These are phyloP conservation scores for Hymenoscyphus infarciens DNA, from an alignment of 2,329 filamentous ascomycete genomes.

Conservation along the genomic window DNA sequence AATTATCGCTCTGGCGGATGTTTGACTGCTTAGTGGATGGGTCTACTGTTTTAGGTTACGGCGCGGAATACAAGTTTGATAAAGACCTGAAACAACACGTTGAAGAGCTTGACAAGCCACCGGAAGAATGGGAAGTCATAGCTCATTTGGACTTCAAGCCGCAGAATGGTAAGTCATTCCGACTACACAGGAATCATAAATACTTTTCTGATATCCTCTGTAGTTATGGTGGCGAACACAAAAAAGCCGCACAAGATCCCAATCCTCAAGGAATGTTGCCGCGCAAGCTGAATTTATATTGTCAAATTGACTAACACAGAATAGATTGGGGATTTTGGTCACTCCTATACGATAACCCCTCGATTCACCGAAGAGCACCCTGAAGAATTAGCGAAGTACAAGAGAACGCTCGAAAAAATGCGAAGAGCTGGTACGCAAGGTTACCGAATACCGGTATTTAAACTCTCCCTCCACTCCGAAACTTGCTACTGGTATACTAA, in stretches of 20 bases:
- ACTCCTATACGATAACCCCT: neutral
- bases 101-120: neutral
- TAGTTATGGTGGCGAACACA: neutral
- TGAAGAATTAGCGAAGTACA: neutral
- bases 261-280: neutral
- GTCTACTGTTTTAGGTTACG: neutral
- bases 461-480: neutral
- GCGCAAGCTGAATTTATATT: neutral
- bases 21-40: slow-evolving; percentile 12
- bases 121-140: neutral
- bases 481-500: slow-evolving; percentile 9
- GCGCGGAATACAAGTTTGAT: neutral
- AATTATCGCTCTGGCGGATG: slow-evolving; percentile 5
- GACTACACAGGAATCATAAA: neutral
- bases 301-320: neutral
- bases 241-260: neutral
- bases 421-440: neutral
- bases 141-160: neutral
- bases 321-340: neutral
- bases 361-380: neutral
- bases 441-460: neutral
- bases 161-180: neutral
- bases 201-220: neutral
- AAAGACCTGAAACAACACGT: slow-evolving; percentile 7
- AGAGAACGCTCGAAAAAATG: neutral